These are phyloP conservation scores for Pseudogymnoascus sp. DNA, from an alignment of 2,329 filamentous ascomycete genomes.

Conservation along the genomic window DNA sequence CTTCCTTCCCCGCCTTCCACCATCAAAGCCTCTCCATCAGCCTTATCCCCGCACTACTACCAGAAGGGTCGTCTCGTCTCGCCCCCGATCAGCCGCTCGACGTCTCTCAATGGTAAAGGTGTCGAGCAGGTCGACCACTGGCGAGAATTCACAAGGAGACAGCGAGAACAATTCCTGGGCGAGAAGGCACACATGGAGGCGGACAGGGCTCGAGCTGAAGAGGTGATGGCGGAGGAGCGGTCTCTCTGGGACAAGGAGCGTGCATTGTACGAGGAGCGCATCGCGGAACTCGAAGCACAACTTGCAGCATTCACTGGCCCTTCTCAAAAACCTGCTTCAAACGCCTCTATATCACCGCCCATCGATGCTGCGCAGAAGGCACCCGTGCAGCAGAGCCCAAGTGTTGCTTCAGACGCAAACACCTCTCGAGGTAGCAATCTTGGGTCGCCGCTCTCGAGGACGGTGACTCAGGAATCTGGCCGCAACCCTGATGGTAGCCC, in stretches of 20 bases:
- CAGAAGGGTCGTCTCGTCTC: slow-evolving; percentile 2
- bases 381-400: background rate
- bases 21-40: background rate
- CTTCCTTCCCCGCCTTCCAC: slow-evolving; percentile 5
- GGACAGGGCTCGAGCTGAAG: slow-evolving; percentile 22
- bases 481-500: slow-evolving; percentile 26
- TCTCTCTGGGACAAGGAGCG: slow-evolving; percentile 27
- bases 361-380: background rate
- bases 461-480: slow-evolving; percentile 27
- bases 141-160: slow-evolving; percentile 23
- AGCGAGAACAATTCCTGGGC: slow-evolving; percentile 24
- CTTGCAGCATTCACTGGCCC: slow-evolving; percentile 10
- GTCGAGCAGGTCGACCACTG: slow-evolving; percentile 23
- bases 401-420: background rate
- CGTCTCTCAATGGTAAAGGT: slow-evolving; percentile 6
- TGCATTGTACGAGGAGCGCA: slow-evolving; percentile 18
- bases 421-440: background rate
- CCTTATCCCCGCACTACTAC: slow-evolving; percentile 1
- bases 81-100: background rate
- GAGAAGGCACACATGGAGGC: slow-evolving; percentile 26
- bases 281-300: slow-evolving; percentile 22
- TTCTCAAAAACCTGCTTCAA: background rate
- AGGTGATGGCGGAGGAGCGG: slow-evolving; percentile 27
- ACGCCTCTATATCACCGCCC: background rate
- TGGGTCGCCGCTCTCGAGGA: background rate